Conservation (phyloP, 2,329 filamentous ascomycete species). For the Botrytis squamosa region DNA sequence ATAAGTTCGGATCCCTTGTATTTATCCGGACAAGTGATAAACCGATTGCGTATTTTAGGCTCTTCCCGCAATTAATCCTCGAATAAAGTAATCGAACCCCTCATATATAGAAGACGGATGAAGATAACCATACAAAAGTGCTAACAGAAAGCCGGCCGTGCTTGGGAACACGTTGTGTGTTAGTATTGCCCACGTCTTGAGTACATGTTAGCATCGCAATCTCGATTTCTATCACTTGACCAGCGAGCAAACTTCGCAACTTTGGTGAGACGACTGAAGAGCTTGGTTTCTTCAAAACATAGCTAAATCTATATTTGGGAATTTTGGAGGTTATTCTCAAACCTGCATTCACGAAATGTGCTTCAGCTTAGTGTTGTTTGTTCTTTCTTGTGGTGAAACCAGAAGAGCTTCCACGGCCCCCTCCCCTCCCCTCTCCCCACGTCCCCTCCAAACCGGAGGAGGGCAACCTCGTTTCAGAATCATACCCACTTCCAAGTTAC, state of each 20-base stretch:
- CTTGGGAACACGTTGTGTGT: neutral
- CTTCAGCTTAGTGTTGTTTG: neutral
- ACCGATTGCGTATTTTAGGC: neutral
- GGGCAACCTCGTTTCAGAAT: neutral
- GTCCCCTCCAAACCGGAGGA: neutral
- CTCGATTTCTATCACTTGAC: neutral
- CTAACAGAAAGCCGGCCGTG: neutral
- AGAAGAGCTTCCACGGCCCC: neutral
- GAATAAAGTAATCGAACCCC: neutral
- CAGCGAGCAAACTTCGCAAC: neutral
- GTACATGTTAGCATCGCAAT: neutral
- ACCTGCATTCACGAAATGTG: neutral
- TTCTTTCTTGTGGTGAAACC: slow-evolving; percentile 1
- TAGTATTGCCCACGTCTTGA: neutral
- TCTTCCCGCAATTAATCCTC: slow-evolving; percentile 5
- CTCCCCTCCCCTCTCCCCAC: neutral
- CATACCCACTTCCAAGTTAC: neutral
- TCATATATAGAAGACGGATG: neutral
- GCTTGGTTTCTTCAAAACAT: neutral
- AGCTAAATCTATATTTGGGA: neutral
- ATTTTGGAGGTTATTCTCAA: neutral
- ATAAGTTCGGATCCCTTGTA: neutral
- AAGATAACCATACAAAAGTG: neutral
- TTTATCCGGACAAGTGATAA: slow-evolving; percentile 16
- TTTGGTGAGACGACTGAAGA: neutral